Evolutionary conservation across 1,139 yeast species (phyloP).

Genomic region (Candida glucosophila): DNA sequence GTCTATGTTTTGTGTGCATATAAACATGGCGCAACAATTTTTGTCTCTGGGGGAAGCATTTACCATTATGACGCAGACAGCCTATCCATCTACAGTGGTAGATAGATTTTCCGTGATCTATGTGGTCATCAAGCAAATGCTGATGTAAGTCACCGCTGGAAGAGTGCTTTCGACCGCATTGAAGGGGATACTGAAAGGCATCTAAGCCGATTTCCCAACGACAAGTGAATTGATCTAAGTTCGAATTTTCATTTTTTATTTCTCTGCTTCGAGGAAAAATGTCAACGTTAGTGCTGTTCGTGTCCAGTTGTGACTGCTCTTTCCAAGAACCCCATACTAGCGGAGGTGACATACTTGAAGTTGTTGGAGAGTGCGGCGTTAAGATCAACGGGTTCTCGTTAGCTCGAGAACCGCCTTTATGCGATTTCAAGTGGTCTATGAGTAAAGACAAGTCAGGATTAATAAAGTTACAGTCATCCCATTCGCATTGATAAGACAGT

Average conservation of each 20-base stretch:
- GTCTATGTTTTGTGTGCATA: slow-evolving; percentile 79
- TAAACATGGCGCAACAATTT: slow-evolving; percentile 80
- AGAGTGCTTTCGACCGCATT: slow-evolving; percentile 43
- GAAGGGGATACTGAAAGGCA: slow-evolving; percentile 18
- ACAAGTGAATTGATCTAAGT: slow-evolving; percentile 22
- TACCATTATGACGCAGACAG: slow-evolving; percentile 56
- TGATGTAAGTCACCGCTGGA: slow-evolving; percentile 55
- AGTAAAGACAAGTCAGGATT: slow-evolving; percentile 45
- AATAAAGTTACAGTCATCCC: slow-evolving; percentile 59
- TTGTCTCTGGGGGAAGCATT: slow-evolving; percentile 72
- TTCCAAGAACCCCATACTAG: background rate
- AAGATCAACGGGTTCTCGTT: slow-evolving; percentile 4
- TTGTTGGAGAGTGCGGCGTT: slow-evolving; percentile 11
- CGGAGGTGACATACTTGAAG: slow-evolving; percentile 10
- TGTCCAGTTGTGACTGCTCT: slow-evolving; percentile 4
- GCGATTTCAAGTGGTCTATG: slow-evolving; percentile 51
- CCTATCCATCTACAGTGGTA: slow-evolving; percentile 74
- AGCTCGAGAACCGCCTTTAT: slow-evolving; percentile 20
- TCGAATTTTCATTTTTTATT: background rate
- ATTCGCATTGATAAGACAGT: slow-evolving; percentile 48
- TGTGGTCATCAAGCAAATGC: slow-evolving; percentile 60
- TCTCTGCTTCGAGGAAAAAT: slow-evolving; percentile 8
- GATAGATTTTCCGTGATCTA: slow-evolving; percentile 62
- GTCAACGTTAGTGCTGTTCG: slow-evolving; percentile 27
- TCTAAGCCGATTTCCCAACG: slow-evolving; percentile 36